Base-by-base conservation (phyloP, 129 eudicot genomes). In the Artemisia annua region DNA sequence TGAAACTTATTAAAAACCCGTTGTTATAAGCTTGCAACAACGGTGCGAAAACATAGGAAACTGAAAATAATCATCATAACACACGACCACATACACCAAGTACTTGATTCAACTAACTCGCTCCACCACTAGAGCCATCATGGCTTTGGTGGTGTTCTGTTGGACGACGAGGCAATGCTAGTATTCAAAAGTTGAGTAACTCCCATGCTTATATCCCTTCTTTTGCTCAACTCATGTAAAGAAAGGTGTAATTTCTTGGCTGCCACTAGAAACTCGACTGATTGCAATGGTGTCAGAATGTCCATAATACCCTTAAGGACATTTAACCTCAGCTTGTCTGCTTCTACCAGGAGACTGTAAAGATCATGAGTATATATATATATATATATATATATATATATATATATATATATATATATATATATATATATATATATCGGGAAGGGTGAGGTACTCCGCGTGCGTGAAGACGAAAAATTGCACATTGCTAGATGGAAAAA, bases 161-260 rank as follows among this genome's bases (percentile, higher is more conserved):
- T 0, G 4, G 74, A 79, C 24, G 70, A 30, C 2, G 79, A 32
- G 2, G 59, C 48, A 30, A 15, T 56, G 22, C 26, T 22, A 11
- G 24, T 2, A 7, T 28, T 18, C 1, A 62, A 48, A 48, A 67
- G 66, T 4, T 44, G 73, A 50, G 67, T 19, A 18, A 74, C 50
- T 43, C 84, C 80, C 80, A 75, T 68, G 44, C 22, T n/a, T 13
- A 46, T 6, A 24, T 82, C 85, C 48, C 85, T 67, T 44, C 66
- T 77, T 53, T 67, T 72, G 20, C 82, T 65, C 79, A 79, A 76
- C 67, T 77, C 85, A 54, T 77, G 78, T 28, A 84, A 22, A 7
- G 78, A 84, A 7, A 84, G 83, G 20, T 73, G 83, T 20, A 84
- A 76, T 61, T 81, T 84, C 69, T 84, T 84, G 17, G 81, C 14